Evolutionary conservation across 225 moss, liverwort and hornwort genomes (phyloP).

Genomic region (Rhytidiadelphus loreus): DNA sequence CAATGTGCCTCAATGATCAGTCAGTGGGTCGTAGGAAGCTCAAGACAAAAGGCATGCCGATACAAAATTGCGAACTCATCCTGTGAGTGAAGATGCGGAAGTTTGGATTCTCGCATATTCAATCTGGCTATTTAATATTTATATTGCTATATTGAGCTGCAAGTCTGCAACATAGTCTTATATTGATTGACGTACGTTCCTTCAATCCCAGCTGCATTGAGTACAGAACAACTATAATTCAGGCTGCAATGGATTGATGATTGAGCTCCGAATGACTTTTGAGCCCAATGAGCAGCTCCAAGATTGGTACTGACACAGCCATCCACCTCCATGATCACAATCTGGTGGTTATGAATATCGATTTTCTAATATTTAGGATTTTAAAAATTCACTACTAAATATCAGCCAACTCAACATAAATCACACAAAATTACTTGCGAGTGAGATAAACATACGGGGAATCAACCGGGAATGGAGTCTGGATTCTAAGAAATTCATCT

Average conservation of each 20-base stretch:
- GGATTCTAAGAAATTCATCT: neutral
- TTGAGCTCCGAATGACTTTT: constrained; percentile 9
- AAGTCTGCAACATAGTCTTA: neutral
- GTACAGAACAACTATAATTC: constrained; percentile 5
- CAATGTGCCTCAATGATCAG: constrained; percentile 3
- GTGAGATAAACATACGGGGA: neutral
- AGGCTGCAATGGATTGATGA: constrained; percentile 7
- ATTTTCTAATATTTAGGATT: neutral
- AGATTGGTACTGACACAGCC: neutral
- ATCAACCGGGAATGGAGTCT: neutral
- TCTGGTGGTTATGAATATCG: neutral
- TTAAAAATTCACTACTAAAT: neutral
- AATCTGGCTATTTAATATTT: neutral
- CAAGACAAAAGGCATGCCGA: neutral
- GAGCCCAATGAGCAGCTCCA: constrained; percentile 8
- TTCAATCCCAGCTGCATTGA: neutral
- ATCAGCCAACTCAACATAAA: neutral
- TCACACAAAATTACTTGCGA: neutral
- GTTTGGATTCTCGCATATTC: neutral
- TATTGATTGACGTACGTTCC: constrained; percentile 3
- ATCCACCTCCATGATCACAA: constrained; percentile 13
- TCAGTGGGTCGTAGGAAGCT: neutral
- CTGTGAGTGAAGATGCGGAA: neutral
- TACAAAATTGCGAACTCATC: neutral
- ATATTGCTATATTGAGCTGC: neutral